phyloP scores from a whole-genome alignment of 2,329 filamentous ascomycete genomes.

The Colletotrichum somersetense region DNA sequence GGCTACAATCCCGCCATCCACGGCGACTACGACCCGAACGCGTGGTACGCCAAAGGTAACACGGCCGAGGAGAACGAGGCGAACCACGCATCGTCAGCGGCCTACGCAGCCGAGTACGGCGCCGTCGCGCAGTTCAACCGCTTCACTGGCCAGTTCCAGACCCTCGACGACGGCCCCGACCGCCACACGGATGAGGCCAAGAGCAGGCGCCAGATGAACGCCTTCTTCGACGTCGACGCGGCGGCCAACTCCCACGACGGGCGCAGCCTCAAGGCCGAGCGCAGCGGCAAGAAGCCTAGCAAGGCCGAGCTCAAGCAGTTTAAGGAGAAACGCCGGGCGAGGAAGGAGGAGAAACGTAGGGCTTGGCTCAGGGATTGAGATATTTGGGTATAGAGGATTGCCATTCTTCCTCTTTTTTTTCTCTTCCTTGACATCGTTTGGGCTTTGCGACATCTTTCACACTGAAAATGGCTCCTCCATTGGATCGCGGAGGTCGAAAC shows the following conservation, averaged over 20 bases:
- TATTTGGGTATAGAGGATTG: too few relatives aligned
- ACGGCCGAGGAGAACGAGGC: constrained; percentile 57
- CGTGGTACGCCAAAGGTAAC: constrained; percentile 84
- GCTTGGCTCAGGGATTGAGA: constrained; percentile 89
- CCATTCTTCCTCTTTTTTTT: neutral
- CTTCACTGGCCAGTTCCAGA: constrained; percentile 88
- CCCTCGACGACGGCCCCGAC: constrained; percentile 74
- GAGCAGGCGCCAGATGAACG: constrained; percentile 87
- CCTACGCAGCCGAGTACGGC: constrained; percentile 63
- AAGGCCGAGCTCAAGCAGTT: constrained; percentile 92
- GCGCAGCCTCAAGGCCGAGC: constrained; percentile 89
- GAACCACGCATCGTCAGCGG: constrained; percentile 54
- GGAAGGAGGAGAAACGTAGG: constrained; percentile 93
- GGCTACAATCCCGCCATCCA: constrained; percentile 98
- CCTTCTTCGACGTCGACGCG: constrained; percentile 95
- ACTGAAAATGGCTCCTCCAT: neutral
- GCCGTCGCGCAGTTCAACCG: constrained; percentile 88
- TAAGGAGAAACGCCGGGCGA: constrained; percentile 88
- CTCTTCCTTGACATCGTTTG: neutral
- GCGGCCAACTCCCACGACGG: constrained; percentile 93
- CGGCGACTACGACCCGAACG: constrained; percentile 94
- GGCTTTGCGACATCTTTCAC: neutral
- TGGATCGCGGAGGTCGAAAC: constrained; percentile 18
- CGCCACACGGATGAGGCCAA: constrained; percentile 90
- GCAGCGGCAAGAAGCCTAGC: constrained; percentile 83